These are phyloP conservation scores for Raffaelea ambrosiae DNA, from an alignment of 2,329 filamentous ascomycete species.

Conservation along the genomic window DNA sequence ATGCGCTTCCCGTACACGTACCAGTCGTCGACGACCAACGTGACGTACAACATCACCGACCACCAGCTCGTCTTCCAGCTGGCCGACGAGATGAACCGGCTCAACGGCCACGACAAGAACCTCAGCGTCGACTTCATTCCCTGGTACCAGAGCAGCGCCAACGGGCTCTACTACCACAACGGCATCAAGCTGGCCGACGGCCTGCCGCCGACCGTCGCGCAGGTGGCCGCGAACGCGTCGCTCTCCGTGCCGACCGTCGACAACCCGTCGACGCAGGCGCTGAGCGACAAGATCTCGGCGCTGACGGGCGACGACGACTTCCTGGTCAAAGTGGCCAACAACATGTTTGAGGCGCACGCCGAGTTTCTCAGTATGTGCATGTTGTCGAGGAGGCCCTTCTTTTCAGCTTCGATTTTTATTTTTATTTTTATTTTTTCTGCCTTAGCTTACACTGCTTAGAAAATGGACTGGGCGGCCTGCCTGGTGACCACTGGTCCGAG, in stretches of 20 bases:
- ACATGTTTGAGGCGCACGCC: conserved; percentile 35
- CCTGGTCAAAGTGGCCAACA: conserved; percentile 27
- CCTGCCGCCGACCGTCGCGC: conserved; percentile 40
- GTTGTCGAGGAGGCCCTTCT: not conserved
- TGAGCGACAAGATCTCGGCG: conserved; percentile 28
- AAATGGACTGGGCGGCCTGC: conserved; percentile 29
- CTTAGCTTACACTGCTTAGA: conserved; percentile 5
- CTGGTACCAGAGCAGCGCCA: conserved; percentile 49
- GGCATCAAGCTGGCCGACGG: conserved; percentile 41
- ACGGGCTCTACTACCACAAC: conserved; percentile 42
- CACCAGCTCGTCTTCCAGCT: conserved; percentile 59
- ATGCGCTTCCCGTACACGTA: conserved; percentile 48
- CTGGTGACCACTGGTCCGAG: conserved; percentile 57
- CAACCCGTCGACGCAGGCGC: conserved; percentile 21
- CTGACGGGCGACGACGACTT: conserved; percentile 24
- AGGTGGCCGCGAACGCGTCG: conserved; percentile 36
- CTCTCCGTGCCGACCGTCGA: conserved; percentile 25
- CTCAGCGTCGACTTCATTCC: conserved; percentile 52
- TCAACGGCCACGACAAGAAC: conserved; percentile 43
- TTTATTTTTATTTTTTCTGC: not conserved
- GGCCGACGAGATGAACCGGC: conserved; percentile 47
- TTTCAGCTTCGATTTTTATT: not conserved
- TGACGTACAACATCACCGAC: conserved; percentile 51
- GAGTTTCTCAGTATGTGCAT: conserved; percentile 18
- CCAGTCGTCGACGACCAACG: conserved; percentile 35